Conservation (phyloP, 352 stramenopile genomes). For the Phytophthora podocarpi region DNA sequence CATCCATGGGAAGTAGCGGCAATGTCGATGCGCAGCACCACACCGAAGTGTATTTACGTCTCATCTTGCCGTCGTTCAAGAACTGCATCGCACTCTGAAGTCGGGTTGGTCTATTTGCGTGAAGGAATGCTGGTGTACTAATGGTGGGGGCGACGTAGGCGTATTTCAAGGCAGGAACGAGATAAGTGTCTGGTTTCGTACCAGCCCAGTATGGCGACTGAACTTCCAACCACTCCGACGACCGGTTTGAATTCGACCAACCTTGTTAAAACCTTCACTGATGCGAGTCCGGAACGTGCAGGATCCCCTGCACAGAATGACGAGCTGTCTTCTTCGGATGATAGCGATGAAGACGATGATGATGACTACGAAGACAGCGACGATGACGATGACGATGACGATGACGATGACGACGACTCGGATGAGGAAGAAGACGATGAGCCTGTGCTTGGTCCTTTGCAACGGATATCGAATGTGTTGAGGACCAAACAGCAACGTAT, state of each 20-base stretch:
- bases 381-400: too few species aligned
- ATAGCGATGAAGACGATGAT: conserved; percentile 32
- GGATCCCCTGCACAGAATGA: conserved; percentile 10
- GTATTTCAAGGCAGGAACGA: conserved; percentile 27
- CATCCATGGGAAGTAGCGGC: not conserved
- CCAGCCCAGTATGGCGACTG: conserved; percentile 10
- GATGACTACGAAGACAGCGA: conserved; percentile 43
- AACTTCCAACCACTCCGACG: not conserved
- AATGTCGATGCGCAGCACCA: not conserved
- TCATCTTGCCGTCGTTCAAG: not conserved
- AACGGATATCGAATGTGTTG: conserved; percentile 31
- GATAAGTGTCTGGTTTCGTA: too few species aligned
- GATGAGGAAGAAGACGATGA: conserved; percentile 34
- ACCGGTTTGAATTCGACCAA: not conserved
- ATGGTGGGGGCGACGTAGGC: too few species aligned
- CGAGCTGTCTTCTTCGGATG: conserved; percentile 5
- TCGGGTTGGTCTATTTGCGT: conserved; percentile 10
- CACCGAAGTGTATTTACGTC: conserved; percentile 2
- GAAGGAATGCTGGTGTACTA: not conserved
- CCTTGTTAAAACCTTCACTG: not conserved
- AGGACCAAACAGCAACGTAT: conserved; percentile 46
- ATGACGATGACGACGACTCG: too few species aligned
- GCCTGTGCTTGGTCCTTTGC: conserved; percentile 21
- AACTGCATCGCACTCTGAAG: conserved; percentile 6
- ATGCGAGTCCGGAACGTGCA: conserved; percentile 1